Base-by-base conservation (phyloP, 768 basidiomycete species). In the Hypholoma sublateritium region DNA sequence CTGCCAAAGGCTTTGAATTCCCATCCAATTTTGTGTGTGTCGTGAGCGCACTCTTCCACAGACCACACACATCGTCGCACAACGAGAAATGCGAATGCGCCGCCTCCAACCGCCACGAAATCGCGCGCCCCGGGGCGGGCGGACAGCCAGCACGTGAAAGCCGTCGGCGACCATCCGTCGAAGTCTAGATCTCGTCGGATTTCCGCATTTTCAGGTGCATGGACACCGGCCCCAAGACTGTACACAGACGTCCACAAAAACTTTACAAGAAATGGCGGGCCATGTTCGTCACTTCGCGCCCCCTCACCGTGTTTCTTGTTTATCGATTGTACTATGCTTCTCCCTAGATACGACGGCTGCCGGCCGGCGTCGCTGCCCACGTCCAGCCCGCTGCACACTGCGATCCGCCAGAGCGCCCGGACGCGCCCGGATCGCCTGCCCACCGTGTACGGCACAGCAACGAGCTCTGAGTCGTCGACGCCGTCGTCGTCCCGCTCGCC, bases 181-280 rank as follows among this genome's bases (percentile, higher is more conserved):
- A 32, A 32, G 28, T 32, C 28, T 32, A 32, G 28, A 32, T 32
- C 28, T 5, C 28, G 28, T 32, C 28, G 28, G 28, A 32, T 32
- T 32, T 32, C 28, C 28, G 28, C 28, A 32, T 32, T 32, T 32
- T 32, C 28, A 32, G 28, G 28, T 32, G 28, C 28, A 32, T 32
- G 28, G 28, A 32, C 28, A 32, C 28, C 28, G 28, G 28, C 28
- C 28, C 28, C 28, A 32, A 32, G 28, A 5, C 28, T 49, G 48
- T 49, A 49, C 48, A 49, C 48, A 49, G 22, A 49, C 16, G 48
- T 49, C 48, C 48, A 49, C 48, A 49, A 49, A 49, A 35, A 32
- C 48, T 49, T 17, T 34, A 28, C 22, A 49, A 19, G 19, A 49
- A 35, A 35, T 21, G 34, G 17, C n/a, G 34, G 34, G 13, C 32